These are phyloP conservation scores for Coleophoma eucalyptorum DNA, from an alignment of 2,329 filamentous ascomycete genomes.

Conservation along the genomic window DNA sequence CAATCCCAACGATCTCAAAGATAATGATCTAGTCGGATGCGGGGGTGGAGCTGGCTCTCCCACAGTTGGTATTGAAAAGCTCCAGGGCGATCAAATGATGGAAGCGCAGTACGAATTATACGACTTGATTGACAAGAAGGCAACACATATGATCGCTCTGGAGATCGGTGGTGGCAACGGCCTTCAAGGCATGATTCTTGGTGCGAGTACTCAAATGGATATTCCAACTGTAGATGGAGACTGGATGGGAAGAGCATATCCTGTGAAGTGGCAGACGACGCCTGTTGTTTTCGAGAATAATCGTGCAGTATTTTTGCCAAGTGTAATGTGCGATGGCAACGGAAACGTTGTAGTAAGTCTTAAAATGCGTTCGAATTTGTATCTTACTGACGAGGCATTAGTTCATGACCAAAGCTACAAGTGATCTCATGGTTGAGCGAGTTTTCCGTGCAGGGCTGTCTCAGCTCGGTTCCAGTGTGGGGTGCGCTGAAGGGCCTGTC, in stretches of 20 bases:
- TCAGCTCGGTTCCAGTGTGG: slow-evolving; percentile 51
- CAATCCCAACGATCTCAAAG: slow-evolving; percentile 43
- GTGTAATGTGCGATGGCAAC: slow-evolving; percentile 47
- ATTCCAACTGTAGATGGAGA: slow-evolving; percentile 49
- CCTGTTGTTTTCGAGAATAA: slow-evolving; percentile 45
- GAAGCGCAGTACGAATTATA: slow-evolving; percentile 49
- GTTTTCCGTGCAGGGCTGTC: slow-evolving; percentile 46
- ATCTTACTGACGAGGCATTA: not conserved
- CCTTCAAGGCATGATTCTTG: slow-evolving; percentile 52
- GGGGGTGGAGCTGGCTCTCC: slow-evolving; percentile 57
- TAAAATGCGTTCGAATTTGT: no score
- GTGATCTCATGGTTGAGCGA: slow-evolving; percentile 43
- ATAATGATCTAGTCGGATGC: slow-evolving; percentile 48
- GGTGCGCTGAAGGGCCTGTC: slow-evolving; percentile 43
- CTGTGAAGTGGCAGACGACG: slow-evolving; percentile 51
- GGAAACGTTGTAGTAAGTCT: slow-evolving; percentile 40
- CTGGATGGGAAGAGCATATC: slow-evolving; percentile 54
- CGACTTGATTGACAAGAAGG: slow-evolving; percentile 39
- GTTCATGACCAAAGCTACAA: slow-evolving; percentile 42
- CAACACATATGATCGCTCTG: slow-evolving; percentile 56
- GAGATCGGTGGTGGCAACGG: slow-evolving; percentile 65
- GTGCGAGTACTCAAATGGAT: slow-evolving; percentile 47
- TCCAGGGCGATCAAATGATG: slow-evolving; percentile 45
- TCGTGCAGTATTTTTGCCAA: slow-evolving; percentile 38
- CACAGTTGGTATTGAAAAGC: slow-evolving; percentile 56